phyloP scores from a whole-genome alignment of 495 filamentous ascomycete genomes.

The Xylaria grammica region DNA sequence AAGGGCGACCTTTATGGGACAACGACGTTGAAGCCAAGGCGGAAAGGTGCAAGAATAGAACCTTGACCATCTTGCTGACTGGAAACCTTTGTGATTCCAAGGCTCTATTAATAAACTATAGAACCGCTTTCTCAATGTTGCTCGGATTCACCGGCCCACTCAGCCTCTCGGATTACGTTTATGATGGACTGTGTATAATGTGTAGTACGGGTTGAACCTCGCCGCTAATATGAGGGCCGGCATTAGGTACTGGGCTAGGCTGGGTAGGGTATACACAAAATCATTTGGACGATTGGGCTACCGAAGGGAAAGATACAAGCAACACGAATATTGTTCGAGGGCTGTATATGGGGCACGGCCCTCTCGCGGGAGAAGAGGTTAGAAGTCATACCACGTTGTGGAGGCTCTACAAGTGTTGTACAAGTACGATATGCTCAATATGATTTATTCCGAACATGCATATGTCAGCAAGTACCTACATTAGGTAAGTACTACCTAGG shows the following conservation, averaged over 20 bases:
- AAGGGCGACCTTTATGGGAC: conserved; percentile 38
- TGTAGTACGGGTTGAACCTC: neutral
- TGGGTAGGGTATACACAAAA: conserved; percentile 4
- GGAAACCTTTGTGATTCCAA: neutral
- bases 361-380: neutral
- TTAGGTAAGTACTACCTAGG: too few species aligned
- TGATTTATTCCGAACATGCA: neutral
- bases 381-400: neutral
- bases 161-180: neutral
- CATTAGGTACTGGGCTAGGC: conserved; percentile 1
- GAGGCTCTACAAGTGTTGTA: neutral
- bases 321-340: neutral
- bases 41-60: too few species aligned
- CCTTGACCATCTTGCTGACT: neutral
- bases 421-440: neutral
- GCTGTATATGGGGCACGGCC: neutral
- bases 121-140: neutral
- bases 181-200: neutral
- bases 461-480: too few species aligned
- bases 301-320: neutral
- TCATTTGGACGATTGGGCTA: neutral
- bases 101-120: too few species aligned
- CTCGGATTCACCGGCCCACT: neutral
- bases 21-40: conserved; percentile 24
- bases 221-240: neutral